A percentile compares a stretch with the other conserved stretches of the same genome.
Evolutionary conservation across 2,329 filamentous ascomycete genomes (phyloP).

Genomic region (Diaporthe humulicola): DNA sequence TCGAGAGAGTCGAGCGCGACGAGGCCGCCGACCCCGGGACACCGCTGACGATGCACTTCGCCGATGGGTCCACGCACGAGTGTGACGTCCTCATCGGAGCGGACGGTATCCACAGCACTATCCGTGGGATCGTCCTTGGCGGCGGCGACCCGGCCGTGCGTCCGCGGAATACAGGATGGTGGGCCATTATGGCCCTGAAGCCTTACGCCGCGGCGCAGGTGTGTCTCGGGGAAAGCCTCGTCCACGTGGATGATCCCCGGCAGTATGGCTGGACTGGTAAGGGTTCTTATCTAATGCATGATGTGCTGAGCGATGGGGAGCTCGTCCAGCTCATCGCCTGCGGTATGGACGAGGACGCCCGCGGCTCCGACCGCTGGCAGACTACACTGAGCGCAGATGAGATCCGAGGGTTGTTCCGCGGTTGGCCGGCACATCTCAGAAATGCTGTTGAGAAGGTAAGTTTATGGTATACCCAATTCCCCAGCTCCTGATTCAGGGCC

Average conservation of each 20-base stretch:
- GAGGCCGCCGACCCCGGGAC: neutral
- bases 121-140: constrained; percentile 51
- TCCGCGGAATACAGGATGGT: constrained; percentile 42
- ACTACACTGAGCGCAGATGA: constrained; percentile 39
- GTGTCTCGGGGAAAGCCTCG: constrained; percentile 38
- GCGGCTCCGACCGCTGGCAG: constrained; percentile 24
- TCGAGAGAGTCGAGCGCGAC: constrained; percentile 35
- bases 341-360: constrained; percentile 2
- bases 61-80: constrained; percentile 42
- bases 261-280: constrained; percentile 45
- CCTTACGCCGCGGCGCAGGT: neutral
- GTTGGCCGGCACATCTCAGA: neutral
- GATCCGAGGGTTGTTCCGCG: constrained; percentile 39
- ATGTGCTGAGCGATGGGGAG: constrained; percentile 21
- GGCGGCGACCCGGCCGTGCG: constrained; percentile 42
- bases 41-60: constrained; percentile 42
- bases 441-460: constrained; percentile 9
- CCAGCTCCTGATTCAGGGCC: neutral
- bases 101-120: constrained; percentile 54
- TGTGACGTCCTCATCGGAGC: constrained; percentile 55
- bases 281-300: constrained; percentile 39
- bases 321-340: constrained; percentile 43
- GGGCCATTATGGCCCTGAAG: constrained; percentile 43
- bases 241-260: constrained; percentile 42
- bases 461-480: neutral